Base-by-base conservation (phyloP, 371 early-diverging fungal genomes). In the Cladochytrium tenue region DNA sequence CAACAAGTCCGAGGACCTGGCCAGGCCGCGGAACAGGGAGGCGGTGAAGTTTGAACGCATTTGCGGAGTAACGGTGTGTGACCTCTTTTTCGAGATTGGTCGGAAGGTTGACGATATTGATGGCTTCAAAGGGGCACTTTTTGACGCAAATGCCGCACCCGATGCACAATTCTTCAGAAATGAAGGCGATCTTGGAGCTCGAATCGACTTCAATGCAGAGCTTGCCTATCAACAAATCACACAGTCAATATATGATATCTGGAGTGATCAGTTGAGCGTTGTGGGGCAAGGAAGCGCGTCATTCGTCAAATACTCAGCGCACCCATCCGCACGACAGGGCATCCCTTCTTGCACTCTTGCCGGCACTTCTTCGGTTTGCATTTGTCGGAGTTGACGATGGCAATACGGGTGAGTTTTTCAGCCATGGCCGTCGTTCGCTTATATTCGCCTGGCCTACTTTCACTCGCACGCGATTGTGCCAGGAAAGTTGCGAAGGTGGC, bases 61-160 rank as follows among this genome's bases (percentile, higher is more conserved):
- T 99, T 71, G 93, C 94, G 33, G 93, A 90, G 79, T 98, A 99
- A 77, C 99, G 92, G 75, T 99, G 99, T 53, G 97, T 96, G 52
- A 96, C 95, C 67, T 99, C 94, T 73, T 90, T 92, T 67, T 93
- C 92, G 67, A 99, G 86, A 79, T 95, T 96, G 69, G 97, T 97
- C 32, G 99, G 99, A 78, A 99, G 81, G 83, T 99, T 99, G 88
- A 99, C 93, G 71, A 99, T 97, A 60, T 86, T 84, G 74, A 99
- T 99, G 33, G 99, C 99, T 31, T 90, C 94, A 76, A 99, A 99
- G 33, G 99, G 99, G 81, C 99, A 99, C 78, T 96, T 95, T 79
- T 99, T 99, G 68, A 91, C 91, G 78, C 99, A 99, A 69, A 99
- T 98, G 86, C 96, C 95, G 79, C 99, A 99, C 76, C 99, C 99